phyloP scores from a whole-genome alignment of 768 basidiomycete genomes.

The Rhodotorula sphaerocarpa region DNA sequence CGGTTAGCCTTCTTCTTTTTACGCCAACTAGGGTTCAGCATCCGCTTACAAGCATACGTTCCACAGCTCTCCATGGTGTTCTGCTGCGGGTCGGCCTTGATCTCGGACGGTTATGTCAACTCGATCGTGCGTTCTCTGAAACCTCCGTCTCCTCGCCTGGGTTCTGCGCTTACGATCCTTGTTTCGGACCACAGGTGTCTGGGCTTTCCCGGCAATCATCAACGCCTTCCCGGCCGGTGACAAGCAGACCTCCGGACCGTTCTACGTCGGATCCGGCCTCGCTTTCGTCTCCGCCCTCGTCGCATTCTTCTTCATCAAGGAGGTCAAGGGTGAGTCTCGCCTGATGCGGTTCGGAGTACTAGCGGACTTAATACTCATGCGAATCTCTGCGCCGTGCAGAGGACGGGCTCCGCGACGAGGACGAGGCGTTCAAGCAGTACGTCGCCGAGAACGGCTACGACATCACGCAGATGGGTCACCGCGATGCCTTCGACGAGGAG shows the following conservation, averaged over 20 bases:
- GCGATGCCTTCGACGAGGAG: no score
- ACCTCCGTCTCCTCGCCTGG: conserved; percentile 85
- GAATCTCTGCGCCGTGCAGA: no score
- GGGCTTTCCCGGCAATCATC: conserved; percentile 41
- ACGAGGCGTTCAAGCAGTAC: conserved; percentile 65
- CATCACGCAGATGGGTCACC: conserved; percentile 17
- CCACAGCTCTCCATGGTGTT: neutral
- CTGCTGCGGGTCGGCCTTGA: no score
- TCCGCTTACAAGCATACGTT: no score
- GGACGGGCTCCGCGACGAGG: conserved; percentile 16
- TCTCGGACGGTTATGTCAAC: no score
- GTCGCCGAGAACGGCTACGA: conserved; percentile 66
- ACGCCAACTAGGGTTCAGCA: no score
- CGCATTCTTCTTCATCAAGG: conserved; percentile 63
- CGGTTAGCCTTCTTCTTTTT: no score
- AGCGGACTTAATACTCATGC: no score
- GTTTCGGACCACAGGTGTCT: conserved; percentile 42
- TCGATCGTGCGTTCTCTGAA: conserved; percentile 51
- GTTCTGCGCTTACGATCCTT: no score
- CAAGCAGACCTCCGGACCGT: conserved; percentile 5
- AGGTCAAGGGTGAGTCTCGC: conserved; percentile 47
- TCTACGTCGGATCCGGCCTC: conserved; percentile 49
- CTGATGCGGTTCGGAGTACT: no score
- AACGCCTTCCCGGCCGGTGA: conserved; percentile 7
- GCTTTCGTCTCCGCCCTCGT: conserved; percentile 69